phyloP scores from a whole-genome alignment of 2,329 filamentous ascomycete genomes.

The Fusarium pininemorale region DNA sequence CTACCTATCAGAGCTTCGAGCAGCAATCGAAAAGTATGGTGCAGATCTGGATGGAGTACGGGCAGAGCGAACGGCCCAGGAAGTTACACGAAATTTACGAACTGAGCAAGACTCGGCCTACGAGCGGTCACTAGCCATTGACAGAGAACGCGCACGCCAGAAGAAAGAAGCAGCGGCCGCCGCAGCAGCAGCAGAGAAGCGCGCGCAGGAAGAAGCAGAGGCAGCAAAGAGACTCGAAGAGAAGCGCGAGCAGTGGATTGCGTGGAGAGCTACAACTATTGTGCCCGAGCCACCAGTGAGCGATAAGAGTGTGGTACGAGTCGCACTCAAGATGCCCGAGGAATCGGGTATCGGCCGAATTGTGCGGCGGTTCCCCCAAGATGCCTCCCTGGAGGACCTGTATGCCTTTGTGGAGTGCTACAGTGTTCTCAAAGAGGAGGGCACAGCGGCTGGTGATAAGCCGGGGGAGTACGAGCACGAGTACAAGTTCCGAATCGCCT shows the following conservation, averaged over 20 bases:
- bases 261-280: slow-evolving; percentile 78
- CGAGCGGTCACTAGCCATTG: slow-evolving; percentile 86
- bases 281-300: slow-evolving; percentile 70
- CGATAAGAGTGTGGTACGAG: slow-evolving; percentile 76
- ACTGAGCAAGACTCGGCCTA: slow-evolving; percentile 93
- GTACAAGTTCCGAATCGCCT: slow-evolving; percentile 87
- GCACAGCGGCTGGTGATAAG: slow-evolving; percentile 46
- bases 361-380: slow-evolving; percentile 75
- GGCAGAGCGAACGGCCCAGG: slow-evolving; percentile 80
- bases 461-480: slow-evolving; percentile 79
- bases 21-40: slow-evolving; percentile 78
- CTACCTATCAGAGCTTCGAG: slow-evolving; percentile 79
- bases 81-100: slow-evolving; percentile 82
- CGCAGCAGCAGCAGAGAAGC: slow-evolving; percentile 73
- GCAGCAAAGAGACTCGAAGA: slow-evolving; percentile 62
- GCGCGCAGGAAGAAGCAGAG: slow-evolving; percentile 67
- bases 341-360: slow-evolving; percentile 73
- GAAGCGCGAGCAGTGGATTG: slow-evolving; percentile 73
- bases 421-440: slow-evolving; percentile 64
- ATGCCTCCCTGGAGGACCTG: slow-evolving; percentile 83
- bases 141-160: slow-evolving; percentile 83
- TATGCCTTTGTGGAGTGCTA: slow-evolving; percentile 98
- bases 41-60: slow-evolving; percentile 78
- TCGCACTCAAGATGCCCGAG: slow-evolving; percentile 71
- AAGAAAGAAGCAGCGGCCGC: slow-evolving; percentile 78